These are phyloP conservation scores for Prosopis cineraria DNA, from an alignment of 306 rosid species.

Conservation along the genomic window DNA sequence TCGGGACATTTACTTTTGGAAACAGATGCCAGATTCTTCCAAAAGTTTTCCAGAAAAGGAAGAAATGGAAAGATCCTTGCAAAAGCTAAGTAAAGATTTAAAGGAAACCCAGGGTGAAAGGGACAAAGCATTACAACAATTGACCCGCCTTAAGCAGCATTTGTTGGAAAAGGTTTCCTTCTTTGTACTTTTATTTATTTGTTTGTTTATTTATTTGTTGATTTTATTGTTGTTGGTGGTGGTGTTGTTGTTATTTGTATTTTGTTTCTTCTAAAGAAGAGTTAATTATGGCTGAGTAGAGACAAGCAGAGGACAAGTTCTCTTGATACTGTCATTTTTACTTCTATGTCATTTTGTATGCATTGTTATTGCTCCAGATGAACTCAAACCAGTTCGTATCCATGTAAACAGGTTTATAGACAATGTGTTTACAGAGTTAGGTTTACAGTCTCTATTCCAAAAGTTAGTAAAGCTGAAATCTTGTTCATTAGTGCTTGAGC, in stretches of 20 bases:
- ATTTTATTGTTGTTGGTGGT: no score
- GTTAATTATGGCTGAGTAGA: not conserved
- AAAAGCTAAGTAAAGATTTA: conserved; percentile 64
- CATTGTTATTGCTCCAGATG: not conserved
- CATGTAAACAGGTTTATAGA: not conserved
- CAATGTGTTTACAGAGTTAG: not conserved
- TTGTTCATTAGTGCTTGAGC: not conserved
- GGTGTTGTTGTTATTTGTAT: not conserved
- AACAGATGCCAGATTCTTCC: conserved; percentile 57
- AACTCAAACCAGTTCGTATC: not conserved
- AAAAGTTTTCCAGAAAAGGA: conserved; percentile 68
- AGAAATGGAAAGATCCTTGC: conserved; percentile 76
- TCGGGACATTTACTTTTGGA: conserved; percentile 23
- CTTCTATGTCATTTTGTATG: not conserved
- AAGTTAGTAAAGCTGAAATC: not conserved
- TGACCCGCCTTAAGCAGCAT: conserved; percentile 97
- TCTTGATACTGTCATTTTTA: not conserved
- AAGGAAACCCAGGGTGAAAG: conserved; percentile 67
- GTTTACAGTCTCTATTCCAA: not conserved
- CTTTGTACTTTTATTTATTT: conserved; percentile 17
- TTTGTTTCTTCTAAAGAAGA: not conserved
- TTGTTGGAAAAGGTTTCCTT: conserved; percentile 83
- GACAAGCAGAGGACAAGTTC: not conserved
- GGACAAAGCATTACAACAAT: conserved; percentile 77
- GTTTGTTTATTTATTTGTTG: no score